Evolutionary conservation across 805 yeast species (phyloP).

Genomic region (Candida corydali): DNA sequence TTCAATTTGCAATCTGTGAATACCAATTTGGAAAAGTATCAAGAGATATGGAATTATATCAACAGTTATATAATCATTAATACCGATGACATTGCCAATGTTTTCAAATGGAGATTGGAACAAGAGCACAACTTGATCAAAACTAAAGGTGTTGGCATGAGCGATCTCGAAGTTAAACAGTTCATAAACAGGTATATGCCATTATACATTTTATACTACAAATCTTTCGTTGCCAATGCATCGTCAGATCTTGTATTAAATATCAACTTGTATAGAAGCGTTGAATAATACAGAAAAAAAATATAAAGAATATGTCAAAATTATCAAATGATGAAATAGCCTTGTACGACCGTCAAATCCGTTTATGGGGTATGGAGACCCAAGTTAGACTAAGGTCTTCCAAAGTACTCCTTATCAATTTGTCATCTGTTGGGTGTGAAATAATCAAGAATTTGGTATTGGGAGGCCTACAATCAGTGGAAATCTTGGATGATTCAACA

Average conservation of each 20-base stretch:
- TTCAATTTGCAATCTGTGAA: conserved; percentile 45
- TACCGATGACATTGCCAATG: conserved; percentile 57
- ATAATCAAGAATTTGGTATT: conserved; percentile 78
- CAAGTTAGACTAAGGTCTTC: conserved; percentile 75
- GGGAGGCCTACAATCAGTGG: conserved; percentile 81
- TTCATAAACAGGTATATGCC: conserved; percentile 90
- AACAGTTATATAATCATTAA: conserved; percentile 59
- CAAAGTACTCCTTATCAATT: conserved; percentile 61
- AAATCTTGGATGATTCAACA: conserved; percentile 56
- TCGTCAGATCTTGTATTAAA: conserved; percentile 4
- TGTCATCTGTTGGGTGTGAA: conserved; percentile 80
- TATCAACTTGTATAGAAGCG: conserved; percentile 8
- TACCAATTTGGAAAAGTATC: conserved; percentile 46
- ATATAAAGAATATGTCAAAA: conserved; percentile 1
- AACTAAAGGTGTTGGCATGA: conserved; percentile 70
- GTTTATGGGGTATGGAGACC: conserved; percentile 95
- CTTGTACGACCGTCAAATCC: conserved; percentile 87
- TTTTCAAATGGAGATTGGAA: conserved; percentile 75
- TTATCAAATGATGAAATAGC: conserved; percentile 67
- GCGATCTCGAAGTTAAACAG: conserved; percentile 57
- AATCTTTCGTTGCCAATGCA: conserved; percentile 22
- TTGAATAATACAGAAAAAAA: conserved; percentile 2
- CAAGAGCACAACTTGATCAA: conserved; percentile 63
- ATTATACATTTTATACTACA: conserved; percentile 67
- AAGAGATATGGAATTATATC: conserved; percentile 53